phyloP scores from a whole-genome alignment of 164 flowering plant genomes.

The Hamamelis virginiana region DNA sequence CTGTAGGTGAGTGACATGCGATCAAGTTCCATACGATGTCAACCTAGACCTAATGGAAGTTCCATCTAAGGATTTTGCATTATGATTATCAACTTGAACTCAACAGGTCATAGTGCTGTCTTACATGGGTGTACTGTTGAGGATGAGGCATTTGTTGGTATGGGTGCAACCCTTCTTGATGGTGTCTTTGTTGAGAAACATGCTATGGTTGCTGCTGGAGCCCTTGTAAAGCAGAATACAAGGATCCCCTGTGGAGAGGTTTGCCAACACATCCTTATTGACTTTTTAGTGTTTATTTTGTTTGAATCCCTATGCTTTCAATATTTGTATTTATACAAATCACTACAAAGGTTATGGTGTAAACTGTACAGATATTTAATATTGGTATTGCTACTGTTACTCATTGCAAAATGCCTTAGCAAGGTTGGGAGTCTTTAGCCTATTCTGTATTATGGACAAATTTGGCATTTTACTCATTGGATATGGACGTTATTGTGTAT shows the following conservation, averaged over 20 bases:
- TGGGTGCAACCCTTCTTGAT: constrained; percentile 85
- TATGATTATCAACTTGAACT: constrained; percentile 19
- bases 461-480: neutral
- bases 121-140: constrained; percentile 92
- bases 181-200: constrained; percentile 88
- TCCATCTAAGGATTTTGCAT: neutral
- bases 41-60: neutral
- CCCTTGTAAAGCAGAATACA: constrained; percentile 84
- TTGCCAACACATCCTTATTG: constrained; percentile 9
- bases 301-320: neutral
- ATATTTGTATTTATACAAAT: neutral
- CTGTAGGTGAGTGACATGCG: constrained; percentile 58
- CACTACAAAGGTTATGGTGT: neutral
- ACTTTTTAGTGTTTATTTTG: neutral
- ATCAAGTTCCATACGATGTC: neutral
- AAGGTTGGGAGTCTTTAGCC: neutral
- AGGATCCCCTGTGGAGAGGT: constrained; percentile 87
- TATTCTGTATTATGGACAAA: neutral
- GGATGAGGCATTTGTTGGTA: constrained; percentile 90
- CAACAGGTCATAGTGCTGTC: constrained; percentile 89
- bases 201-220: constrained; percentile 94
- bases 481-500: too few relatives aligned
- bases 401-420: neutral
- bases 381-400: neutral
- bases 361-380: neutral